A percentile compares a stretch with the other conserved stretches of the same genome.
Evolutionary conservation across 768 basidiomycete species (phyloP).

Genomic region (Hericium alpestre): DNA sequence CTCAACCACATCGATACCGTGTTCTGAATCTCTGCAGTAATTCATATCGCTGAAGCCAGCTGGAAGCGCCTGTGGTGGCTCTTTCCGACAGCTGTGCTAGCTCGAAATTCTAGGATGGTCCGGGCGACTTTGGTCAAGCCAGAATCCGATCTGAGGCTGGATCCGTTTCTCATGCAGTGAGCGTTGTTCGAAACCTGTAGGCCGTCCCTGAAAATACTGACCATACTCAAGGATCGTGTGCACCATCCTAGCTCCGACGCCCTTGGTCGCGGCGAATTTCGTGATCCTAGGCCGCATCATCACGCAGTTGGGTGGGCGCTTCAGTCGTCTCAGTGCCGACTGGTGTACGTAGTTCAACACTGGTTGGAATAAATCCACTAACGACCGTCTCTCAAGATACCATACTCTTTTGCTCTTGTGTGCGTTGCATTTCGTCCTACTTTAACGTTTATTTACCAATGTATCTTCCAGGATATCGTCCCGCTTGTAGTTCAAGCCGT

Average conservation of each 20-base stretch:
- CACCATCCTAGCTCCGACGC: constrained; percentile 9
- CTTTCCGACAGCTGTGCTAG: constrained; percentile 8
- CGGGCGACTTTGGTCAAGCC: constrained; percentile 8
- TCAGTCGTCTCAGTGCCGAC: constrained; percentile 8
- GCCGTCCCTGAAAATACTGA: neutral
- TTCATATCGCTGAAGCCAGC: constrained; percentile 11
- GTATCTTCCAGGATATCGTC: constrained; percentile 5
- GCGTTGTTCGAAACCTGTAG: neutral
- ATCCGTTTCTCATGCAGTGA: constrained; percentile 10
- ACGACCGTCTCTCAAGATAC: neutral
- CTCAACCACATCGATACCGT: too few species aligned
- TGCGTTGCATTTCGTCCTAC: neutral
- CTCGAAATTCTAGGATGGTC: constrained; percentile 8
- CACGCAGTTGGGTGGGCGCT: constrained; percentile 5
- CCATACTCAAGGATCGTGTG: neutral
- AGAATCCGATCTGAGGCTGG: neutral
- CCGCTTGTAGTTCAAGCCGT: neutral
- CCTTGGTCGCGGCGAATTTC: constrained; percentile 12
- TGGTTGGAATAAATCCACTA: too few species aligned
- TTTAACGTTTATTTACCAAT: neutral
- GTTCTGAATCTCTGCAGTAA: too few species aligned
- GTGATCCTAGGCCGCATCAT: constrained; percentile 10
- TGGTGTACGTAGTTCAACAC: constrained; percentile 10
- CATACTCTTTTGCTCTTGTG: constrained; percentile 8
- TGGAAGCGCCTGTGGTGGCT: constrained; percentile 20